Percentiles rank a stretch among this genome's conserved stretches.
Evolutionary conservation across 1,284 basidiomycete species (phyloP).

Genomic region (Ceratobasidium sp.): DNA sequence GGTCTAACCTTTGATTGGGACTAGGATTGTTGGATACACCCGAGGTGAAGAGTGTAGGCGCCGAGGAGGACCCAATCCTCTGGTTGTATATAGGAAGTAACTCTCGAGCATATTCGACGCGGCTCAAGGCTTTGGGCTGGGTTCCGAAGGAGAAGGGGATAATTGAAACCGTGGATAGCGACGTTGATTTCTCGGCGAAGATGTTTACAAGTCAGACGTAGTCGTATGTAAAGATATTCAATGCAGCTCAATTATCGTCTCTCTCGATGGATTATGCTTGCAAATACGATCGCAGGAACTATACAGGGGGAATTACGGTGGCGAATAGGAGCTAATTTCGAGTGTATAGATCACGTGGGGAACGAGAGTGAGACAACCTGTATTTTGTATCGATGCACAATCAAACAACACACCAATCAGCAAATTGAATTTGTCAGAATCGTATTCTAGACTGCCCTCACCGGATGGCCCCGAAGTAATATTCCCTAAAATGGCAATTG

Average conservation of each 20-base stretch:
- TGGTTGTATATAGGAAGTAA: background rate
- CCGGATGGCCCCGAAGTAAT: too few species aligned
- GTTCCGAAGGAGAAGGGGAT: slow-evolving; percentile 16
- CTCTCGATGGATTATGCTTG: too few species aligned
- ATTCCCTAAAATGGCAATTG: too few species aligned
- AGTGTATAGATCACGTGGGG: too few species aligned
- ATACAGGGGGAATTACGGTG: too few species aligned
- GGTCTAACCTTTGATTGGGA: background rate
- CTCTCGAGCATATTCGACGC: slow-evolving; percentile 6
- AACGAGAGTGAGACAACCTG: too few species aligned
- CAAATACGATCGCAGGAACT: too few species aligned
- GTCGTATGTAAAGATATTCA: background rate
- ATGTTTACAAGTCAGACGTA: background rate
- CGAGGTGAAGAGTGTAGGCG: background rate
- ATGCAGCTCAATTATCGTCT: background rate
- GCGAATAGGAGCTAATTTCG: too few species aligned
- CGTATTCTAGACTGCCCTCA: too few species aligned
- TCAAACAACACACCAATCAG: too few species aligned
- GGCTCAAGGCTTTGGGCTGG: slow-evolving; percentile 15
- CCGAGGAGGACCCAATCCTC: background rate
- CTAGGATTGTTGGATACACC: background rate
- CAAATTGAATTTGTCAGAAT: too few species aligned
- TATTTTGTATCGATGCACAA: too few species aligned
- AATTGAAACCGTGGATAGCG: background rate
- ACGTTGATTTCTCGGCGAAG: slow-evolving; percentile 8